phyloP scores from a whole-genome alignment of 345 rosid genomes.

The Pistacia vera region DNA sequence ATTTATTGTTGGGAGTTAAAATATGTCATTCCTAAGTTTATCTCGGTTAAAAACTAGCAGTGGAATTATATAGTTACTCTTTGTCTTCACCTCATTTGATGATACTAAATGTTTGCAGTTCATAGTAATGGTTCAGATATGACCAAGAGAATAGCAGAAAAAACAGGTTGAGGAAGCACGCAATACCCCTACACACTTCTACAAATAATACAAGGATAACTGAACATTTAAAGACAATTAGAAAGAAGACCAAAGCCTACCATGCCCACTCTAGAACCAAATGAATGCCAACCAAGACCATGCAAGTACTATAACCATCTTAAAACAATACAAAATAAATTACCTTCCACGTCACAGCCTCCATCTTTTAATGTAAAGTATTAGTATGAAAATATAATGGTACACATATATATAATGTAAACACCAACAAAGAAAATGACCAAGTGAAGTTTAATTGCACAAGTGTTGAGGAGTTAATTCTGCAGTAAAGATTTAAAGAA shows the following conservation, averaged over 20 bases:
- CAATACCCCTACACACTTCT: background rate
- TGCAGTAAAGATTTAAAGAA: background rate
- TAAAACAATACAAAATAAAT: background rate
- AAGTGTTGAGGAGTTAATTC: background rate
- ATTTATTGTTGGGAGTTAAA: no score
- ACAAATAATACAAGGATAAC: background rate
- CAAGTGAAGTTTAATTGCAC: constrained; percentile 1
- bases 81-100: no score
- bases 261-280: background rate
- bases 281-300: background rate
- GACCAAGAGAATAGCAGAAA: no score
- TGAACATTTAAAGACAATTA: background rate
- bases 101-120: no score
- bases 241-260: background rate
- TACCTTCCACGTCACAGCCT: background rate
- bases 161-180: no score
- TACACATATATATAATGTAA: background rate
- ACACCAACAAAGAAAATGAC: background rate
- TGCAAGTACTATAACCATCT: background rate
- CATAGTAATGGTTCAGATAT: no score
- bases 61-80: no score
- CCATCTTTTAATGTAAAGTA: background rate
- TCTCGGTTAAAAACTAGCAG: no score
- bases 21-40: no score
- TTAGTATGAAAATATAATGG: background rate